Conservation (phyloP, 805 yeast genomes). For the Metschnikowia bowlesiae region DNA sequence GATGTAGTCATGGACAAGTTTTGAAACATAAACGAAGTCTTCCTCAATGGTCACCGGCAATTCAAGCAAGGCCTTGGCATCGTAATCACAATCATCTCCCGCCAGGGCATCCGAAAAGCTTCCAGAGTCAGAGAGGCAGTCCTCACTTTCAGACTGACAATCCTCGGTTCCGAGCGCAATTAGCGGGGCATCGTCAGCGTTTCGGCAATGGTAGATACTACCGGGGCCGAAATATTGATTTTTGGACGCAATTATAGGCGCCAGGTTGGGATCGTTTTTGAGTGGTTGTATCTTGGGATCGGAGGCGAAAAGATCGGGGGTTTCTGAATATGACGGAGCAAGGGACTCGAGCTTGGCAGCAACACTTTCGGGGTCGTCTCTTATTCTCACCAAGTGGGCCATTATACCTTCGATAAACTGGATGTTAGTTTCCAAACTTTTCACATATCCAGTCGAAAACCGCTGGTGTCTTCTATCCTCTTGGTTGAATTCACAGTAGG, state of each 20-base stretch:
- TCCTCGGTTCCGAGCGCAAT: not conserved
- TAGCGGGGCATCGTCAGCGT: not conserved
- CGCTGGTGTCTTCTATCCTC: conserved; percentile 16
- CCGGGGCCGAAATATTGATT: conserved; percentile 18
- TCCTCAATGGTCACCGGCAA: conserved; percentile 10
- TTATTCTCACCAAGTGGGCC: conserved; percentile 11
- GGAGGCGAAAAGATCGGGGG: not conserved
- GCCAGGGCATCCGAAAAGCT: not conserved
- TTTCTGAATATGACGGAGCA: conserved; percentile 6
- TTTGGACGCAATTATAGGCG: conserved; percentile 7
- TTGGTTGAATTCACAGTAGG: conserved; percentile 14
- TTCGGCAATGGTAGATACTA: conserved; percentile 12
- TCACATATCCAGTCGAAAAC: conserved; percentile 16
- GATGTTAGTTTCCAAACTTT: conserved; percentile 16
- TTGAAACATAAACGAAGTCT: conserved; percentile 11
- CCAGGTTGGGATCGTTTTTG: conserved; percentile 4
- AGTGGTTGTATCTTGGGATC: conserved; percentile 7
- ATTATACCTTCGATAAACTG: conserved; percentile 14
- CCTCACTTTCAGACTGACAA: not conserved
- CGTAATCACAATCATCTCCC: not conserved
- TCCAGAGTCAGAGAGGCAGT: not conserved
- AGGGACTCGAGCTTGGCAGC: conserved; percentile 14
- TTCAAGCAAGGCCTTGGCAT: not conserved
- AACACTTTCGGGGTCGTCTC: conserved; percentile 13
- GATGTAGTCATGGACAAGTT: conserved; percentile 12